Evolutionary conservation across 2,329 filamentous ascomycete genomes (phyloP).

Genomic region (Colletotrichum truncatum): DNA sequence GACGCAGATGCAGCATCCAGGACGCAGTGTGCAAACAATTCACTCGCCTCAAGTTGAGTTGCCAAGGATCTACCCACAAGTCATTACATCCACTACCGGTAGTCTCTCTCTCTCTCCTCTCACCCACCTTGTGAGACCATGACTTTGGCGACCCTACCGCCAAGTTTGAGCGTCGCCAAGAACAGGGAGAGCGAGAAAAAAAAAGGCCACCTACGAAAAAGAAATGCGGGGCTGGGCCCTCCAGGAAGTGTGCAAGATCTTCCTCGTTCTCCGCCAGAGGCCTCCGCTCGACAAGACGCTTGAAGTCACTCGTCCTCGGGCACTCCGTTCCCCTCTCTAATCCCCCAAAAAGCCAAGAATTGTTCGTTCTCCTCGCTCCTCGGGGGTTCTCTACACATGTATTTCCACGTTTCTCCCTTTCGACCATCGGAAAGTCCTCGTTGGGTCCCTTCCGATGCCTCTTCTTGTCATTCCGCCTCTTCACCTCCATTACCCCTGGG

Average conservation of each 20-base stretch:
- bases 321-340: slow-evolving; percentile 10
- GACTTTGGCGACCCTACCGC: slow-evolving; percentile 7
- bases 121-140: neutral
- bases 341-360: neutral
- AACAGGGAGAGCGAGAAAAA: neutral
- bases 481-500: neutral
- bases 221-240: slow-evolving; percentile 6
- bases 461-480: slow-evolving; percentile 20
- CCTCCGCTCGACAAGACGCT: slow-evolving; percentile 23
- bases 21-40: neutral
- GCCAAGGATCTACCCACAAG: neutral
- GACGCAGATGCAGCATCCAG: slow-evolving; percentile 11
- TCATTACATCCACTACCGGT: no score
- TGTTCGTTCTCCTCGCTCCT: neutral
- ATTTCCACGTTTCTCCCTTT: slow-evolving; percentile 6
- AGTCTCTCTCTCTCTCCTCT: neutral
- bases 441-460: neutral
- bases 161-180: slow-evolving; percentile 21
- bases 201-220: slow-evolving; percentile 15
- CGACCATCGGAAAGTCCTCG: neutral
- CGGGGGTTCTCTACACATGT: neutral
- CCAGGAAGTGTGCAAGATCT: slow-evolving; percentile 21
- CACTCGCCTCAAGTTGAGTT: neutral
- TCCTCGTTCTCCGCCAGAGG: slow-evolving; percentile 28
- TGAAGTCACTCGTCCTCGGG: slow-evolving; percentile 16